A percentile compares a stretch with the other conserved stretches of the same genome.
These are phyloP conservation scores for Geotrichum carabidarum DNA, from an alignment of 1,139 yeast genomes.

Conservation along the genomic window DNA sequence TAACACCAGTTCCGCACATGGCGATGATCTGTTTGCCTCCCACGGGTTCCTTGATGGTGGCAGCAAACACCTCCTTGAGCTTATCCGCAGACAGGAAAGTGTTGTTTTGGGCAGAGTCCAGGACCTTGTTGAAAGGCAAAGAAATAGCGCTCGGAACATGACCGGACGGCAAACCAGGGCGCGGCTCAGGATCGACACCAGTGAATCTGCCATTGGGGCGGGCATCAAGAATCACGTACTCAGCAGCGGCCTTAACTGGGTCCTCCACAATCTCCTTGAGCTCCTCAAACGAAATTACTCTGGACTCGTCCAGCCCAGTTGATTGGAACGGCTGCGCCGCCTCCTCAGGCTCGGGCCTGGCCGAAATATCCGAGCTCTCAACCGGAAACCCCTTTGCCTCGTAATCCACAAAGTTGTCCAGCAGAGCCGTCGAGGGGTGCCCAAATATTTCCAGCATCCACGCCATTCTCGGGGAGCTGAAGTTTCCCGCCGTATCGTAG, in stretches of 20 bases:
- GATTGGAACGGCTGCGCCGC: slow-evolving; percentile 33
- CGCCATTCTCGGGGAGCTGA: slow-evolving; percentile 84
- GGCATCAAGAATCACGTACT: slow-evolving; percentile 68
- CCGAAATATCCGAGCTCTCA: slow-evolving; percentile 32
- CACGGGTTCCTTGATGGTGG: slow-evolving; percentile 18
- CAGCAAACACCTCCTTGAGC: slow-evolving; percentile 44
- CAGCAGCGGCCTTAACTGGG: slow-evolving; percentile 42
- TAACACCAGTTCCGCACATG: slow-evolving; percentile 94
- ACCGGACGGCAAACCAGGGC: slow-evolving; percentile 82
- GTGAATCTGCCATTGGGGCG: slow-evolving; percentile 68
- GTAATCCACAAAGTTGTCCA: slow-evolving; percentile 65
- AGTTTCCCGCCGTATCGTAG: slow-evolving; percentile 78
- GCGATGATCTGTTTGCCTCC: slow-evolving; percentile 61
- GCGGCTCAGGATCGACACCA: slow-evolving; percentile 79
- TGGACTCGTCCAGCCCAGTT: slow-evolving; percentile 41
- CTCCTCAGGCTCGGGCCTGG: slow-evolving; percentile 25
- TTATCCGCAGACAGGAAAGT: slow-evolving; percentile 47
- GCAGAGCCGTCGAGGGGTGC: slow-evolving; percentile 58
- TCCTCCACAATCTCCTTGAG: slow-evolving; percentile 51
- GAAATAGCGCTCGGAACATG: slow-evolving; percentile 79
- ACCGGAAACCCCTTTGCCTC: slow-evolving; percentile 38
- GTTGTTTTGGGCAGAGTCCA: slow-evolving; percentile 45
- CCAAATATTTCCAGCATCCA: slow-evolving; percentile 83
- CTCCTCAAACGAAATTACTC: slow-evolving; percentile 62
- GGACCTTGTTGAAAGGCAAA: slow-evolving; percentile 65